Evolutionary conservation across 208 protist species (phyloP).

Genomic region (Trypanosoma mega): DNA sequence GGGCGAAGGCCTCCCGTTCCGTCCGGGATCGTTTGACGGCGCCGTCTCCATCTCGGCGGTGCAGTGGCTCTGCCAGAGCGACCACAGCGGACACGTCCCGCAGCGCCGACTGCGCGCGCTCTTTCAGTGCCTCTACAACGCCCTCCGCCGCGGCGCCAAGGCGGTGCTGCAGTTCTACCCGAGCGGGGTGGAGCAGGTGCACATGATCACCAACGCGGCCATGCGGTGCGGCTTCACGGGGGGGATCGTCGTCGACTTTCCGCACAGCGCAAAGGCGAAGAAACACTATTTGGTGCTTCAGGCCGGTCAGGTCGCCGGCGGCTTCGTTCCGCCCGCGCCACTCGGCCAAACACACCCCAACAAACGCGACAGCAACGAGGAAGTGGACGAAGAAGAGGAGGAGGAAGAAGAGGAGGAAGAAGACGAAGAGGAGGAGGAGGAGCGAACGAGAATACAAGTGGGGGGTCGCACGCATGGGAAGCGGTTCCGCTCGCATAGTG

Average conservation of each 20-base stretch:
- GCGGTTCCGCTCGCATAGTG: constrained; percentile 28
- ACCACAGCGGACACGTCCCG: constrained; percentile 92
- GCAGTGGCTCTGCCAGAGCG: constrained; percentile 99
- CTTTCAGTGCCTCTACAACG: constrained; percentile 97
- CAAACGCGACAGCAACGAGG: constrained; percentile 23
- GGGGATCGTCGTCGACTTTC: constrained; percentile 98
- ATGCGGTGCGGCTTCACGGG: constrained; percentile 98
- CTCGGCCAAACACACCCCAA: constrained; percentile 18
- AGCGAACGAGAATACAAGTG: constrained; percentile 23
- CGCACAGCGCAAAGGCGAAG: constrained; percentile 96
- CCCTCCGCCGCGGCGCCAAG: constrained; percentile 88
- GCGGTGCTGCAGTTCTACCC: constrained; percentile 99
- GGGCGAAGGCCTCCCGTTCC: constrained; percentile 95
- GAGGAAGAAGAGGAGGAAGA: constrained; percentile 31
- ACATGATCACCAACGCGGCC: constrained; percentile 96
- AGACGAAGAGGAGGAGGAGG: constrained; percentile 32
- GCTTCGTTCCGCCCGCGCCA: constrained; percentile 56
- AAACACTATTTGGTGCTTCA: constrained; percentile 96
- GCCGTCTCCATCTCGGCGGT: constrained; percentile 98
- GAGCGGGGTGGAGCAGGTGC: constrained; percentile 92
- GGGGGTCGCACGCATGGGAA: constrained; percentile 27
- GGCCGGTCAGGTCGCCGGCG: constrained; percentile 77
- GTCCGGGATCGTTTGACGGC: constrained; percentile 97
- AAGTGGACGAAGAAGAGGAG: constrained; percentile 27
- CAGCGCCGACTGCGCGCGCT: constrained; percentile 93